These are phyloP conservation scores for Silene vulgaris DNA, from an alignment of 179 eudicot species.

Conservation along the genomic window DNA sequence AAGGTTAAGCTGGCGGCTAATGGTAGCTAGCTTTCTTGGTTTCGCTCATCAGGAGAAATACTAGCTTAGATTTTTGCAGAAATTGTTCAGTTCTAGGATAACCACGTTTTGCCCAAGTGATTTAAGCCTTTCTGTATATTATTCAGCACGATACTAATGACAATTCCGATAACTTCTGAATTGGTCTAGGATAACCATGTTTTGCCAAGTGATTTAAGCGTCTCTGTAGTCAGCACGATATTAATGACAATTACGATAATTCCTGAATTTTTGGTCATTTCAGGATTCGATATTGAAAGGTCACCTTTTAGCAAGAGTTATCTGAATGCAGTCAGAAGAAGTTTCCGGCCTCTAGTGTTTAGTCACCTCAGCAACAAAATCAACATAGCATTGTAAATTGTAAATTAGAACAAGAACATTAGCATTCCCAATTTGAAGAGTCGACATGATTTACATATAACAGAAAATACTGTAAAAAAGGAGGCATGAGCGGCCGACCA, in stretches of 20 bases:
- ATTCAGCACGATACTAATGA: no score
- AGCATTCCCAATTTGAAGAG: no score
- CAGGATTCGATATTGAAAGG: no score
- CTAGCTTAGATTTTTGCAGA: background rate
- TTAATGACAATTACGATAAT: no score
- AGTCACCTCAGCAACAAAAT: background rate
- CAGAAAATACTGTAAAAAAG: background rate
- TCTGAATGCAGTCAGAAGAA: no score
- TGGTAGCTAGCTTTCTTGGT: background rate
- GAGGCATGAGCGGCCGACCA: no score
- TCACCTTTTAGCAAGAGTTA: no score
- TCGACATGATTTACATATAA: background rate
- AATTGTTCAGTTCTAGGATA: background rate
- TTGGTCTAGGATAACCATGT: background rate
- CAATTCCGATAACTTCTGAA: no score
- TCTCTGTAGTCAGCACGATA: background rate
- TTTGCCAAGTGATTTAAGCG: background rate
- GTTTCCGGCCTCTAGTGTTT: no score
- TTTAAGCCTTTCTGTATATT: background rate
- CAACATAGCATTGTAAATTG: background rate
- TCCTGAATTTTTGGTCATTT: no score
- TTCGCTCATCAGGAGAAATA: background rate
- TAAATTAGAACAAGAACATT: background rate
- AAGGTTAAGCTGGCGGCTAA: slow-evolving; percentile 38
- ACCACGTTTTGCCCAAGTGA: background rate